Conservation (phyloP, 1,284 basidiomycete genomes). For the Thecaphora thlaspeos region DNA sequence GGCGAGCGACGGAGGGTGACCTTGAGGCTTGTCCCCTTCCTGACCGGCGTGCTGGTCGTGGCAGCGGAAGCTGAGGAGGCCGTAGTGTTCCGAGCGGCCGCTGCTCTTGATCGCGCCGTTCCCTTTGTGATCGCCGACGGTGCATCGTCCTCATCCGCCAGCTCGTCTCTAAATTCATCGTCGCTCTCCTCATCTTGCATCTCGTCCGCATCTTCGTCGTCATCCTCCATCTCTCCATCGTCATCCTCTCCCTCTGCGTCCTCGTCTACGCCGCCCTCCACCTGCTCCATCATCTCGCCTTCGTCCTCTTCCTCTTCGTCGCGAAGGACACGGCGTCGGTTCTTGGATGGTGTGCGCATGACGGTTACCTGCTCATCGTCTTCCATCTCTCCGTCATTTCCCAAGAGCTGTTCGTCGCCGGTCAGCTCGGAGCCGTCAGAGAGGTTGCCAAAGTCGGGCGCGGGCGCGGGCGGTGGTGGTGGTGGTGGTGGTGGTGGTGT, state of each 20-base stretch:
- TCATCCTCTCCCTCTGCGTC: conserved; percentile 20
- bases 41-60: conserved; percentile 5
- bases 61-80: conserved; percentile 2
- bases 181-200: conserved; percentile 46
- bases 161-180: conserved; percentile 11
- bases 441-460: conserved; percentile 22
- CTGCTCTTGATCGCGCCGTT: background rate
- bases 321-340: conserved; percentile 13
- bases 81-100: background rate
- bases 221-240: conserved; percentile 17
- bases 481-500: too few relatives aligned
- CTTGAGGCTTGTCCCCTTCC: conserved; percentile 10
- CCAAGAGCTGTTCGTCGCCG: conserved; percentile 4
- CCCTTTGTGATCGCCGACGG: conserved; percentile 1
- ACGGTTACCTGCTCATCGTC: conserved; percentile 13
- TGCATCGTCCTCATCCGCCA: conserved; percentile 2
- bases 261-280: conserved; percentile 8
- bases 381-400: conserved; percentile 5
- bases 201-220: conserved; percentile 43
- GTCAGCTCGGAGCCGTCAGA: conserved; percentile 29
- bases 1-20: conserved; percentile 32
- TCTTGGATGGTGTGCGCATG: conserved; percentile 20
- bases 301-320: conserved; percentile 9
- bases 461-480: background rate
- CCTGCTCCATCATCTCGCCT: background rate